These are phyloP conservation scores for Herpetomonas samuelpessoai DNA, from an alignment of 208 protist species.

Conservation along the genomic window DNA sequence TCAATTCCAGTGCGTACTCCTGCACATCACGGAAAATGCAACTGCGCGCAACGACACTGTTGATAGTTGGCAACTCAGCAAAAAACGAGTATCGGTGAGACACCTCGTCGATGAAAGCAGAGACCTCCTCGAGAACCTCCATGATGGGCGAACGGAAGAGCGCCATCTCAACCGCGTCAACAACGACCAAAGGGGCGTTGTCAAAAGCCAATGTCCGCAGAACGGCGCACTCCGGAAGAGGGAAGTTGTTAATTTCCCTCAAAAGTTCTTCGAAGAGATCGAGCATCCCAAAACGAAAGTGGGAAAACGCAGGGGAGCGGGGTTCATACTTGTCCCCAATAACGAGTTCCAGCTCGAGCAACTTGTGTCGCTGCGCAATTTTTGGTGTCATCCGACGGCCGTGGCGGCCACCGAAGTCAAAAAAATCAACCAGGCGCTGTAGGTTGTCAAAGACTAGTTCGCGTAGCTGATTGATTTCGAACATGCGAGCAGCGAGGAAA, in stretches of 20 bases:
- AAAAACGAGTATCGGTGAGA: constrained; percentile 39
- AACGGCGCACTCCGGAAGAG: constrained; percentile 45
- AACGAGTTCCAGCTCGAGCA: constrained; percentile 53
- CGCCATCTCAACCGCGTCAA: constrained; percentile 31
- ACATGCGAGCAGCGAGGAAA: constrained; percentile 70
- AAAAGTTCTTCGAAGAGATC: constrained; percentile 70
- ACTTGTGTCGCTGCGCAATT: constrained; percentile 30
- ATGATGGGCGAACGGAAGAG: constrained; percentile 32
- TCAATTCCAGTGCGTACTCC: constrained; percentile 28
- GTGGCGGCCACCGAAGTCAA: constrained; percentile 27
- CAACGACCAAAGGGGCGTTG: constrained; percentile 29
- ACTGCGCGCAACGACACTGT: constrained; percentile 28
- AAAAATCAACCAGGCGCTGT: constrained; percentile 52
- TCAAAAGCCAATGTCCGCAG: constrained; percentile 60
- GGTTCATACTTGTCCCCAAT: constrained; percentile 53
- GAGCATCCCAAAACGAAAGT: constrained; percentile 51
- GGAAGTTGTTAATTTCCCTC: constrained; percentile 49
- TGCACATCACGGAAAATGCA: constrained; percentile 26
- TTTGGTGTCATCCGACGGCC: constrained; percentile 23
- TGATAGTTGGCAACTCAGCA: constrained; percentile 45
- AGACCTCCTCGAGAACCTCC: constrained; percentile 34
- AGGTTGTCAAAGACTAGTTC: constrained; percentile 51
- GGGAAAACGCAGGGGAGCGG: constrained; percentile 51
- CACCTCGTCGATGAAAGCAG: constrained; percentile 39
- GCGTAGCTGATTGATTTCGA: constrained; percentile 63